phyloP scores from a whole-genome alignment of 805 yeast genomes.

The Kuraishia capsulata region DNA sequence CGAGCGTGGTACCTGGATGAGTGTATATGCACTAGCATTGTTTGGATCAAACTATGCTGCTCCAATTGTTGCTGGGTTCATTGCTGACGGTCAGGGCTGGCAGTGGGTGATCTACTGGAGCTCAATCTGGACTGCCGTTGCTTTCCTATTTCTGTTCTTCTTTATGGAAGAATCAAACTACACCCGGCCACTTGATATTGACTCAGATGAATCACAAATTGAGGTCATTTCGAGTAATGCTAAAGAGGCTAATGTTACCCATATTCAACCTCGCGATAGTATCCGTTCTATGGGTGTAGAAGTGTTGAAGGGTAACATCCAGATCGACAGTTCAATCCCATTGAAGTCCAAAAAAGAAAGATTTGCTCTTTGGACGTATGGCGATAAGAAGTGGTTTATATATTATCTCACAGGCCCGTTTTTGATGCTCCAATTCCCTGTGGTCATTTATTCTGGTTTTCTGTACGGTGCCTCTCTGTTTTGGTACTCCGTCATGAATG shows the following conservation, averaged over 20 bases:
- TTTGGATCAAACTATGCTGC: conserved; percentile 40
- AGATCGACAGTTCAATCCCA: conserved; percentile 1
- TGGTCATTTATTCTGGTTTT: conserved; percentile 50
- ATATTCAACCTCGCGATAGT: background rate
- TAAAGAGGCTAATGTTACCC: conserved; percentile 12
- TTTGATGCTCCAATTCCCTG: conserved; percentile 36
- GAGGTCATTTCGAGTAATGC: conserved; percentile 14
- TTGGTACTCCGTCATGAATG: conserved; percentile 41
- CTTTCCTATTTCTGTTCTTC: conserved; percentile 24
- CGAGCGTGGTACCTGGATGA: conserved; percentile 24
- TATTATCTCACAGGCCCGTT: conserved; percentile 27
- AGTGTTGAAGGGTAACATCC: background rate
- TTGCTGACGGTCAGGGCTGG: conserved; percentile 33
- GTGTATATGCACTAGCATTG: conserved; percentile 34
- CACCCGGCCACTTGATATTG: conserved; percentile 6
- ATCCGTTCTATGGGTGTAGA: background rate
- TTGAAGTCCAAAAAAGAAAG: conserved; percentile 13
- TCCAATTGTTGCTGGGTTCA: conserved; percentile 43
- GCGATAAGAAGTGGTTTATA: conserved; percentile 14
- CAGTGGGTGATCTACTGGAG: conserved; percentile 38
- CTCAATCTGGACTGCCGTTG: conserved; percentile 29
- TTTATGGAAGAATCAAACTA: conserved; percentile 41
- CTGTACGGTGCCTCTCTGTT: conserved; percentile 40
- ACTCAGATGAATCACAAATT: conserved; percentile 11
- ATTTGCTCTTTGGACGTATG: conserved; percentile 23